Evolutionary conservation across 345 rosid species (phyloP), one percentile per base, ranked within the genome.

Genomic region (Rhizophora apiculata): DNA sequence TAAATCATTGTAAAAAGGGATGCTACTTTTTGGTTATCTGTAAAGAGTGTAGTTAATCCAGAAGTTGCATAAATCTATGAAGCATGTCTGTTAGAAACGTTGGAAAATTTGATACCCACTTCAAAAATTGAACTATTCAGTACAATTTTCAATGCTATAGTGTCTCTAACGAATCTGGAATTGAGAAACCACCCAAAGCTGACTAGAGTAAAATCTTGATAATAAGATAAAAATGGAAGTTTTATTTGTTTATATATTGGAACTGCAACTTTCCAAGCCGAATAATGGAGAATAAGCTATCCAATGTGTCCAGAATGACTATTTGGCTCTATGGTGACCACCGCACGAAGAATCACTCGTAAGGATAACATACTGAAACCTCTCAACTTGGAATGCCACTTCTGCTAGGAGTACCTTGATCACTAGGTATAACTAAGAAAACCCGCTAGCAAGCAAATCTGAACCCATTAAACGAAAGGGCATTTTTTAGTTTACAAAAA

Each of bases 141-240:
- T 8, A n/a, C n/a, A 4, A 3, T 53, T 37, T 37, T 37, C 43
- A 15, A 56, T 71, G 72, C 49, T 67, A 39, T n/a, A 24, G 58
- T 26, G 32, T 43, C 34, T 43, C 66, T n/a, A 62, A n/a, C 4
- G 55, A 30, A 65, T 62, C 60, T 63, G 70, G 62, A 64, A 9
- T 58, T 66, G 68, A 77, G 76, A 72, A 67, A 60, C 72, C 31
- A 64, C 46, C 70, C 78, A 37, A 10, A 8, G 8, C 43, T 74
- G 71, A 27, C 58, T 24, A 51, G 73, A 62, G 65, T 68, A 37
- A 10, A 37, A 37, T 61, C 52, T 66, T 78, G 67, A 82, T 37
- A 37, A 84, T 84, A 82, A 82, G 86, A 84, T 86, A 75, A 84
- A 82, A 37, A 77, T 73, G 77, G 85, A 86, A 82, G 88, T 84